Percentiles rank a stretch among this genome's conserved stretches.
Evolutionary conservation across 169 alveolate species (phyloP).

Genomic region (Fabrea salina): DNA sequence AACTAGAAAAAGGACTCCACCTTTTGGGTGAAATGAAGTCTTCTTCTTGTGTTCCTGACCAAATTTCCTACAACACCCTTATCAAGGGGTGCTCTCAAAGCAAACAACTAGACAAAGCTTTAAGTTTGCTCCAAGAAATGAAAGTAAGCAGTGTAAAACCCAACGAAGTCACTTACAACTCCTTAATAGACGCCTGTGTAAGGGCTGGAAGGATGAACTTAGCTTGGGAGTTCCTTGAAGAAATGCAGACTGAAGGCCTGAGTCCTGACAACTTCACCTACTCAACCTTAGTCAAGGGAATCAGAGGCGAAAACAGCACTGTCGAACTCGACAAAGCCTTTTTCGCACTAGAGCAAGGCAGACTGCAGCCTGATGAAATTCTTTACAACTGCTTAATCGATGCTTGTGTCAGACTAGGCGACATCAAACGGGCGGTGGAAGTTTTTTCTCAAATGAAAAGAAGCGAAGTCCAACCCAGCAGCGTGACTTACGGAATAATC

Average conservation of each 20-base stretch:
- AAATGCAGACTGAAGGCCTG: conserved; percentile 71
- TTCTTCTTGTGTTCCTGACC: conserved; percentile 80
- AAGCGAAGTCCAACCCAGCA: conserved; percentile 61
- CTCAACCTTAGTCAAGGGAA: conserved; percentile 77
- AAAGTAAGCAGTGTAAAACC: conserved; percentile 76
- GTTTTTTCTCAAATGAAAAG: conserved; percentile 77
- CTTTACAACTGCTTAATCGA: conserved; percentile 83
- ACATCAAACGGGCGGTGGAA: conserved; percentile 62
- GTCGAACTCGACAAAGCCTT: conserved; percentile 58
- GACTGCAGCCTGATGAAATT: conserved; percentile 77
- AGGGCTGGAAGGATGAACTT: conserved; percentile 71
- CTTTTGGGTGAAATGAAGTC: conserved; percentile 82
- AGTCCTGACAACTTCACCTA: conserved; percentile 85
- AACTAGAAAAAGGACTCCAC: conserved; percentile 85
- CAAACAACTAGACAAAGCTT: conserved; percentile 80
- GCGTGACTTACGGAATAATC: conserved; percentile 81
- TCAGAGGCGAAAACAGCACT: conserved; percentile 58
- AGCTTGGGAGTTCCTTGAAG: conserved; percentile 72
- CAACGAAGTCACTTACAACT: conserved; percentile 93
- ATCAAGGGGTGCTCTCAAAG: conserved; percentile 89
- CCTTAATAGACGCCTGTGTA: conserved; percentile 93
- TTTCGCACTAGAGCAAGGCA: conserved; percentile 41
- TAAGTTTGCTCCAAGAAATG: conserved; percentile 80
- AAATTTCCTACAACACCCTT: conserved; percentile 89
- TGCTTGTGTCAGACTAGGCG: conserved; percentile 81